phyloP scores from a whole-genome alignment of 148 eudicot species.

The Rhododendron ferrugineum region DNA sequence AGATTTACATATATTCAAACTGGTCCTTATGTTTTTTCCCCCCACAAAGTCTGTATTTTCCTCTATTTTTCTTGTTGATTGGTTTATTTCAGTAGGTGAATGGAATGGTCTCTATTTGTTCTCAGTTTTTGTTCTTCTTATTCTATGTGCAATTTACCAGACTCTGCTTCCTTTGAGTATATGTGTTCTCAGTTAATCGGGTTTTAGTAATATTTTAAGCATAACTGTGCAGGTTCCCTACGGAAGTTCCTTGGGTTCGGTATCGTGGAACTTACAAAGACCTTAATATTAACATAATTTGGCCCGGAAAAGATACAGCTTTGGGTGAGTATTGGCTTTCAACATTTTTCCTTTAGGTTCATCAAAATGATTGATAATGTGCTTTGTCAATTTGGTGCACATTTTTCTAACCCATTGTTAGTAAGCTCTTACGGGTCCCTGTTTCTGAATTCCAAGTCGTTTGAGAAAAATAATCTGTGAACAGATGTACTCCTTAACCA shows the following conservation, averaged over 20 bases:
- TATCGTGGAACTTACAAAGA: slow-evolving; percentile 72
- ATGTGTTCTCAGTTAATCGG: background rate
- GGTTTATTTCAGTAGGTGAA: background rate
- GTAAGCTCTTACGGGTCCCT: background rate
- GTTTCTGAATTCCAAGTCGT: background rate
- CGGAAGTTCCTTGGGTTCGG: slow-evolving; percentile 94
- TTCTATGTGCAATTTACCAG: background rate
- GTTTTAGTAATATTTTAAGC: background rate
- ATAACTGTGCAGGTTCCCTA: slow-evolving; percentile 59
- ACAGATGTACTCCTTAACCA: background rate
- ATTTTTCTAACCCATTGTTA: background rate
- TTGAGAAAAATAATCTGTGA: background rate
- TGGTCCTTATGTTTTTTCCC: background rate
- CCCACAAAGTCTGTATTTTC: background rate
- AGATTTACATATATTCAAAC: background rate
- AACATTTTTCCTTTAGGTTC: background rate
- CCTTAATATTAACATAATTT: slow-evolving; percentile 67
- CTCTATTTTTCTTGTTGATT: background rate
- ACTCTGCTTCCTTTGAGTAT: background rate
- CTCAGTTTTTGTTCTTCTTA: background rate
- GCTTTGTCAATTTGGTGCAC: background rate
- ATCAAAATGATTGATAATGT: background rate
- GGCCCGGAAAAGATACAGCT: slow-evolving; percentile 83
- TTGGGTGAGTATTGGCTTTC: slow-evolving; percentile 50
- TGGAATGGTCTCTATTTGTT: background rate